Conservation (phyloP, 768 basidiomycete species). For the Chalciporus sphaerocephalus region DNA sequence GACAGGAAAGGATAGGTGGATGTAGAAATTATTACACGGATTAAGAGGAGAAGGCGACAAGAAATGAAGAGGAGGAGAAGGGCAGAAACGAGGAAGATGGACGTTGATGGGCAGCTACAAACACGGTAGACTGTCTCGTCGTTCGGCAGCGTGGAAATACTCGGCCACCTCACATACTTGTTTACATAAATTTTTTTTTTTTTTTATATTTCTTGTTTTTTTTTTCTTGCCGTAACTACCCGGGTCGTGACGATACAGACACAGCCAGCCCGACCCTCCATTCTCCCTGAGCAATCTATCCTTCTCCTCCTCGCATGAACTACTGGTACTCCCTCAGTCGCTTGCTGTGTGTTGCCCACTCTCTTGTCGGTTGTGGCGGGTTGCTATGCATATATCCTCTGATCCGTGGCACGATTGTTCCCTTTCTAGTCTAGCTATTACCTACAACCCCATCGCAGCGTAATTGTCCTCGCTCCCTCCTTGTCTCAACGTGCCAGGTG, state of each 20-base stretch:
- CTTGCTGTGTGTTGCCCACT: too few relatives aligned
- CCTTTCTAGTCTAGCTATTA: background rate
- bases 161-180: conserved; percentile 22
- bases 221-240: conserved; percentile 18
- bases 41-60: conserved; percentile 17
- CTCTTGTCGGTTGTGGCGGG: background rate
- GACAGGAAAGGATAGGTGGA: conserved; percentile 5
- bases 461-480: too few relatives aligned
- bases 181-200: conserved; percentile 10
- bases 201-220: conserved; percentile 2
- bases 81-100: conserved; percentile 29
- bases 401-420: background rate
- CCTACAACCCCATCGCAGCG: too few relatives aligned
- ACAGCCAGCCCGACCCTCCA: conserved; percentile 15
- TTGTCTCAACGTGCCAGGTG: too few relatives aligned
- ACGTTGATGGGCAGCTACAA: conserved; percentile 18
- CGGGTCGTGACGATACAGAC: too few relatives aligned
- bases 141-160: conserved; percentile 31
- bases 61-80: conserved; percentile 31
- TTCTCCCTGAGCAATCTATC: conserved; percentile 1
- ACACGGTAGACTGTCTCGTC: conserved; percentile 13
- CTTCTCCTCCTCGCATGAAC: too few relatives aligned
- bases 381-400: background rate
- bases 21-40: conserved; percentile 27
- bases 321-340: too few relatives aligned